These are phyloP conservation scores for Collybia nuda DNA, from an alignment of 768 basidiomycete genomes.

Conservation along the genomic window DNA sequence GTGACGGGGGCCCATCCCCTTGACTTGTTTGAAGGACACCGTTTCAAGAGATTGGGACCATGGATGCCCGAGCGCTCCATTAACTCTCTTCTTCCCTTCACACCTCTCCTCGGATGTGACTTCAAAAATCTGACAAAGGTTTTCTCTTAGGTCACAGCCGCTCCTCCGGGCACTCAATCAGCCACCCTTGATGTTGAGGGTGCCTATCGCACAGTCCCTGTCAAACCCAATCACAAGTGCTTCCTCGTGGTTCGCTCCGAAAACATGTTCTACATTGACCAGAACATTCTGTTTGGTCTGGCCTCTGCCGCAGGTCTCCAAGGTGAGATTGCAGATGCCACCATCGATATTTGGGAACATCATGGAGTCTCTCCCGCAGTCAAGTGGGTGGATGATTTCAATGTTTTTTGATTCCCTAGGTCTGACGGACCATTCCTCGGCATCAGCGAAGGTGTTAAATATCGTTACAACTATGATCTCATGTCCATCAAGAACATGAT, in stretches of 20 bases:
- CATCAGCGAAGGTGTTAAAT: neutral
- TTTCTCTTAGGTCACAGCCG: constrained; percentile 14
- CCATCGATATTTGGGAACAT: constrained; percentile 21
- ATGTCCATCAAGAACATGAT: constrained; percentile 7
- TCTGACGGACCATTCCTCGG: constrained; percentile 1
- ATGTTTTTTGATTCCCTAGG: constrained; percentile 18
- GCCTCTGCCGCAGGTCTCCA: constrained; percentile 19
- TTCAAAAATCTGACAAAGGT: neutral
- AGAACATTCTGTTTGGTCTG: constrained; percentile 21
- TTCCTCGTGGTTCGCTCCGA: constrained; percentile 13
- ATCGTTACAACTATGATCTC: constrained; percentile 16
- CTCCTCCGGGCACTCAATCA: constrained; percentile 27
- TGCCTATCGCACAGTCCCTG: constrained; percentile 25
- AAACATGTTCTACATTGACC: constrained; percentile 14
- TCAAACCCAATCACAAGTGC: constrained; percentile 23
- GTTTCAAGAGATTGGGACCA: neutral
- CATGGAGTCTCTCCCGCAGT: constrained; percentile 10
- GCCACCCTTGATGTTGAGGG: constrained; percentile 26
- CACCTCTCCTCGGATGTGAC: too few relatives aligned
- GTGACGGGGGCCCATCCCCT: neutral
- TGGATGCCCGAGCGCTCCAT: neutral
- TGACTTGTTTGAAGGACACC: constrained; percentile 1
- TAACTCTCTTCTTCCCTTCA: too few relatives aligned
- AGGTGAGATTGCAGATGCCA: constrained; percentile 23
- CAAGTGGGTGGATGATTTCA: constrained; percentile 31